Percentiles rank a stretch among this genome's conserved stretches.
Conservation (phyloP, 352 stramenopile species). For the Globisporangium nagaii region DNA sequence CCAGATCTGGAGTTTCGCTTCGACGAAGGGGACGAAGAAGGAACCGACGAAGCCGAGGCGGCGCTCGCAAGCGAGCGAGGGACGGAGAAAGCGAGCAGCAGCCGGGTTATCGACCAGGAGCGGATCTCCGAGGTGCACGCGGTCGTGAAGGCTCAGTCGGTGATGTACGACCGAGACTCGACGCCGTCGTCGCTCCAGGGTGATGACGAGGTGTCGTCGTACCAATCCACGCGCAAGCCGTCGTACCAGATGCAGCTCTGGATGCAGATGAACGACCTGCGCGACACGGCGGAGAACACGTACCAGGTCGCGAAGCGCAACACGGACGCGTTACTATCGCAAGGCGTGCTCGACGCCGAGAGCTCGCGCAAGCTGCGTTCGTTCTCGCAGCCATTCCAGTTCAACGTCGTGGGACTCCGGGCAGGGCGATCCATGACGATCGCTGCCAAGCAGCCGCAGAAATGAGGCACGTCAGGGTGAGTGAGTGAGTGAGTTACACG, state of each 20-base stretch:
- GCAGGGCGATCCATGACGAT: slow-evolving; percentile 7
- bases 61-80: background rate
- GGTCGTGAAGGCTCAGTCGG: slow-evolving; percentile 5
- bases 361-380: slow-evolving; percentile 7
- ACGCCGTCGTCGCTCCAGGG: background rate
- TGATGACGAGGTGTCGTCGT: slow-evolving; percentile 1
- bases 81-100: background rate
- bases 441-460: background rate
- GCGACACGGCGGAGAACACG: slow-evolving; percentile 50
- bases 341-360: background rate
- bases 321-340: slow-evolving; percentile 39
- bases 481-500: too few relatives aligned
- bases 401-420: slow-evolving; percentile 11
- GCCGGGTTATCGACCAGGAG: background rate
- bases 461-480: background rate
- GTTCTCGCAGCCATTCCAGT: slow-evolving; percentile 17
- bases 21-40: slow-evolving; percentile 22
- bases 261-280: slow-evolving; percentile 72
- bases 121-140: slow-evolving; percentile 11
- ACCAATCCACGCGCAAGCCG: slow-evolving; percentile 19
- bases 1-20: slow-evolving; percentile 14
- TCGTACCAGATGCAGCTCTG: slow-evolving; percentile 64
- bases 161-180: slow-evolving; percentile 4
- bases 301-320: slow-evolving; percentile 60
- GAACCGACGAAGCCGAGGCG: slow-evolving; percentile 3